A percentile compares a stretch with the other conserved stretches of the same genome.
These are phyloP conservation scores for Schwanniomyces etchellsii DNA, from an alignment of 1,139 yeast species.

Conservation along the genomic window DNA sequence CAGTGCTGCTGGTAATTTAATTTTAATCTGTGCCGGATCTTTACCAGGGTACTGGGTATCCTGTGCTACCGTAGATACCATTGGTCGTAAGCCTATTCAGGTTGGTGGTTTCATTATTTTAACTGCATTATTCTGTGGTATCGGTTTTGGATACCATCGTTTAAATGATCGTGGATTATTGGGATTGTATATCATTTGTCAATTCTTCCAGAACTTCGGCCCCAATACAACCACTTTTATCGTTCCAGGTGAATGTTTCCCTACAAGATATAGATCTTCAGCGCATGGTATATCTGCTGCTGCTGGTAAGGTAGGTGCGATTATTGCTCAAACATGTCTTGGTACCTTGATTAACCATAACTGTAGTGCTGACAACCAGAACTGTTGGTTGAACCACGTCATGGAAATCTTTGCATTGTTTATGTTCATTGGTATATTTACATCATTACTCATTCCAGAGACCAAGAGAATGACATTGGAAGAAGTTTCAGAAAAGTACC, in stretches of 20 bases:
- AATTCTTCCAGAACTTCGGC: conserved; percentile 86
- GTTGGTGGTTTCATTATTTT: conserved; percentile 64
- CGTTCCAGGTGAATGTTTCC: conserved; percentile 95
- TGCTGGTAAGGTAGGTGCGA: conserved; percentile 93
- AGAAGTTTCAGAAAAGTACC: conserved; percentile 70
- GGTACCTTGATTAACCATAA: conserved; percentile 80
- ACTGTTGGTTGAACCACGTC: conserved; percentile 85
- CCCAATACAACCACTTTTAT: conserved; percentile 96
- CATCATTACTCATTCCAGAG: conserved; percentile 73
- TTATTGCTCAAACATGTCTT: conserved; percentile 85
- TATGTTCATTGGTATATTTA: conserved; percentile 72
- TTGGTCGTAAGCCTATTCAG: conserved; percentile 84
- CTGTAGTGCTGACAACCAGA: conserved; percentile 52
- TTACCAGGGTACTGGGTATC: conserved; percentile 88
- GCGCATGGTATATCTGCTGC: conserved; percentile 99
- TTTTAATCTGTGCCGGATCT: conserved; percentile 85
- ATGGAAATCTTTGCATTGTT: conserved; percentile 90
- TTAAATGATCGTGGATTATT: conserved; percentile 56
- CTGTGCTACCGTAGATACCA: conserved; percentile 66
- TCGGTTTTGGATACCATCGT: conserved; percentile 77
- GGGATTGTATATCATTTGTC: conserved; percentile 70
- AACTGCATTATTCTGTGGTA: conserved; percentile 61
- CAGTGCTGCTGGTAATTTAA: conserved; percentile 83
- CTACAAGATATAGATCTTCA: conserved; percentile 95
- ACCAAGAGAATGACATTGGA: conserved; percentile 87